Evolutionary conservation across 2,329 filamentous ascomycete genomes (phyloP).

Genomic region (Trichophyton mentagrophytes): DNA sequence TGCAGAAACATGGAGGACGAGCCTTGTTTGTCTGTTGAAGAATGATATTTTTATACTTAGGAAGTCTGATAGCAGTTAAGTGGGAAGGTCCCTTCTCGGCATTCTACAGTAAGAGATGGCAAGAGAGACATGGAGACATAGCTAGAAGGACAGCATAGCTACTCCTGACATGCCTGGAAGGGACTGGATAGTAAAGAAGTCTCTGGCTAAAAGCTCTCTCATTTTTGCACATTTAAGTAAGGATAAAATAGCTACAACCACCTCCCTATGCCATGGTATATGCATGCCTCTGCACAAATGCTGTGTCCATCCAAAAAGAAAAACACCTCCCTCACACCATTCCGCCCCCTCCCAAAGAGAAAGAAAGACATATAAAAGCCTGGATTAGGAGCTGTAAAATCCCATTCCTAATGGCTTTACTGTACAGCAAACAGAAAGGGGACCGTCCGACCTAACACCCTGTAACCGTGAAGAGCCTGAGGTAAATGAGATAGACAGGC

Average conservation of each 20-base stretch:
- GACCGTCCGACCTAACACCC: not conserved
- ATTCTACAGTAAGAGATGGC: no score
- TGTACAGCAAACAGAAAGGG: not conserved
- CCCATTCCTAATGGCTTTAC: not conserved
- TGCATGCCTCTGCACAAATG: not conserved
- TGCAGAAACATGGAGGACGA: no score
- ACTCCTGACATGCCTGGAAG: not conserved
- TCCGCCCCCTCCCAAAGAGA: not conserved
- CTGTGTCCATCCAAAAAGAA: not conserved
- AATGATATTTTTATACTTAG: no score
- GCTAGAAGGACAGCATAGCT: no score
- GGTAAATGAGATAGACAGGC: not conserved
- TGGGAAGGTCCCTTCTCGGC: no score
- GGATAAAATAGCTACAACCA: not conserved
- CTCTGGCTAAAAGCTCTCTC: not conserved
- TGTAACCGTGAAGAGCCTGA: not conserved
- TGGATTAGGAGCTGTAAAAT: not conserved
- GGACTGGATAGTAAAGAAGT: not conserved
- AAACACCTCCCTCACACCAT: not conserved
- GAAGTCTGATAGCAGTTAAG: no score
- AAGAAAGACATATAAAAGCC: not conserved
- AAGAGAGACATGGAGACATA: no score
- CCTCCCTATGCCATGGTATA: conserved; percentile 1
- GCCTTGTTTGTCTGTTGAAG: no score
- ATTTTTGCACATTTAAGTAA: not conserved